Conservation (phyloP, 129 eudicot genomes). For the Flaveria trinervia region DNA sequence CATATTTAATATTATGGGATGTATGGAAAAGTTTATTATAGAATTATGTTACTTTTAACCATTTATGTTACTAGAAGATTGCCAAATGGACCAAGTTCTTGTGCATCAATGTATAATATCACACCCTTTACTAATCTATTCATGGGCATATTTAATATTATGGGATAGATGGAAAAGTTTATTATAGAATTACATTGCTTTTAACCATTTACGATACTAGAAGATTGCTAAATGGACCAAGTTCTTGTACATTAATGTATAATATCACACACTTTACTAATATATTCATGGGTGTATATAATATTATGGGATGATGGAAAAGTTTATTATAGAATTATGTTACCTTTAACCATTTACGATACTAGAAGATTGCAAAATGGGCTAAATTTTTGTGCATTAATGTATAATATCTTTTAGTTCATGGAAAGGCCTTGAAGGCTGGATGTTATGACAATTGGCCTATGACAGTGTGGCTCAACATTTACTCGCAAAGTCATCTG, state of each 20-base stretch:
- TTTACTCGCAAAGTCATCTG: not conserved
- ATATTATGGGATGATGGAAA: not conserved
- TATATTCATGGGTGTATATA: conserved; percentile 2
- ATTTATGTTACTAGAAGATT: not conserved
- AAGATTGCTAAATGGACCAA: not conserved
- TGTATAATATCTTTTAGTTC: not conserved
- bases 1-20: conserved; percentile 10
- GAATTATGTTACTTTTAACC: not conserved
- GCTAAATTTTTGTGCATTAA: conserved; percentile 4
- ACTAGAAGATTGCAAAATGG: not conserved
- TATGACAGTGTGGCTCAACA: not conserved
- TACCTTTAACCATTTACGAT: not conserved
- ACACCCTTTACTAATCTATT: not conserved
- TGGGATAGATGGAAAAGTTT: not conserved
- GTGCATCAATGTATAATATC: not conserved
- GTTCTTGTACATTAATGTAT: conserved; percentile 10
- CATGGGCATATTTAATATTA: conserved; percentile 12
- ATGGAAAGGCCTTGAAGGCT: not conserved
- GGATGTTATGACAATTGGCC: not conserved
- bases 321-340: not conserved
- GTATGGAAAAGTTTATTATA: not conserved
- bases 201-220: not conserved
- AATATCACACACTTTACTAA: not conserved
- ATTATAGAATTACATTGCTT: not conserved
- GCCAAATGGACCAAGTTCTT: not conserved